Evolutionary conservation across 768 basidiomycete species (phyloP).

Genomic region (Holtermannia corniformis): DNA sequence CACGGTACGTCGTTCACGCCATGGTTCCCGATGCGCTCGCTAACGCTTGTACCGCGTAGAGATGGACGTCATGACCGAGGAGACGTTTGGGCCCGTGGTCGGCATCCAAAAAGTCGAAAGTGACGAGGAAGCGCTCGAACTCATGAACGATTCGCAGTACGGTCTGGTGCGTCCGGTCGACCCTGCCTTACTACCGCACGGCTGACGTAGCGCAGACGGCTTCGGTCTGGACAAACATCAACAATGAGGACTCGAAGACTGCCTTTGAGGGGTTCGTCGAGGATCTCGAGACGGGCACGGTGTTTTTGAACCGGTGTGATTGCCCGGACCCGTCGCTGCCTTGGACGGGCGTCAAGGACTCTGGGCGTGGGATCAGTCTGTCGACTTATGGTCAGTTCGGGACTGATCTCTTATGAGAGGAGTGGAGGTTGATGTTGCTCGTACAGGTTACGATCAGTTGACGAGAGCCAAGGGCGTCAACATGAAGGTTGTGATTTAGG

Average conservation of each 20-base stretch:
- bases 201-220: constrained; percentile 50
- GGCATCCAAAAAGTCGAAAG: constrained; percentile 78
- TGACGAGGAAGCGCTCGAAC: constrained; percentile 74
- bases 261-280: constrained; percentile 63
- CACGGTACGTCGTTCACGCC: constrained; percentile 64
- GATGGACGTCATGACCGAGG: constrained; percentile 86
- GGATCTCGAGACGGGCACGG: constrained; percentile 76
- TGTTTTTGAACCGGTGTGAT: constrained; percentile 85
- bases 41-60: constrained; percentile 44
- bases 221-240: constrained; percentile 79
- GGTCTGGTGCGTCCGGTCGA: constrained; percentile 55
- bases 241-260: constrained; percentile 53
- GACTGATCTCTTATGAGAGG: neutral
- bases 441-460: constrained; percentile 39
- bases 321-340: constrained; percentile 82
- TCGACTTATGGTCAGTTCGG: constrained; percentile 60
- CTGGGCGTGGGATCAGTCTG: constrained; percentile 80
- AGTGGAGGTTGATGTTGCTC: neutral
- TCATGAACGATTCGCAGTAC: constrained; percentile 96
- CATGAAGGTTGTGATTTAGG: constrained; percentile 27
- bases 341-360: constrained; percentile 92
- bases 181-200: neutral
- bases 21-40: neutral
- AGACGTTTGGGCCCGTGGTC: constrained; percentile 83
- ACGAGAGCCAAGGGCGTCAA: constrained; percentile 39